Percentiles rank a stretch among this genome's conserved stretches.
Conservation (phyloP, 179 eudicot genomes). For the Heliamphora pulchella region DNA sequence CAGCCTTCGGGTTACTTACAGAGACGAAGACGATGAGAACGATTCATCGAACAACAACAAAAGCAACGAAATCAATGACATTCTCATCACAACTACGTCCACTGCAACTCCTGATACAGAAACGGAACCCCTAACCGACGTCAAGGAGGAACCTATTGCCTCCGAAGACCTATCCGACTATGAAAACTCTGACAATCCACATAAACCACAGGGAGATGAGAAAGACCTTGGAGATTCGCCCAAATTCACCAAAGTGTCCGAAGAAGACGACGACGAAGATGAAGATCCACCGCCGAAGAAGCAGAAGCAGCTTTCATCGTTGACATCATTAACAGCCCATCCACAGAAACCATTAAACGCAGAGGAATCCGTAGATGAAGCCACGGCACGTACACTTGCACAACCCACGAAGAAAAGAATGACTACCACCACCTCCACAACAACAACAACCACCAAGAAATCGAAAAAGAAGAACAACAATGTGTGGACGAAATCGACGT, state of each 20-base stretch:
- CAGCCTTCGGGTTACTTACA: slow-evolving; percentile 34
- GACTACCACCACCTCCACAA: neutral
- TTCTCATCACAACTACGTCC: neutral
- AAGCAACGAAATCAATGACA: neutral
- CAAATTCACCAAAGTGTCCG: slow-evolving; percentile 20
- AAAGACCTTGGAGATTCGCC: slow-evolving; percentile 23
- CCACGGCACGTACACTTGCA: neutral
- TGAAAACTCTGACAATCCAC: no score
- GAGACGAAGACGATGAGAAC: slow-evolving; percentile 7
- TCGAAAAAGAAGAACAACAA: slow-evolving; percentile 55
- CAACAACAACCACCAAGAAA: slow-evolving; percentile 24
- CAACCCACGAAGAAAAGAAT: neutral
- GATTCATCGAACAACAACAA: neutral
- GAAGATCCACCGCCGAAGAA: slow-evolving; percentile 34
- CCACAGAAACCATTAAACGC: neutral
- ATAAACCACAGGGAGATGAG: neutral
- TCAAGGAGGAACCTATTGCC: slow-evolving; percentile 29
- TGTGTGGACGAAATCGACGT: slow-evolving; percentile 60
- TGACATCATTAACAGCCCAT: slow-evolving; percentile 2
- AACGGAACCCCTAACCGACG: slow-evolving; percentile 12
- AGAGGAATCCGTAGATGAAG: neutral
- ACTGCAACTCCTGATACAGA: slow-evolving; percentile 21
- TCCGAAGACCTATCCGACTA: slow-evolving; percentile 37
- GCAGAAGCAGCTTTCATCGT: slow-evolving; percentile 32
- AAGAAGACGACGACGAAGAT: slow-evolving; percentile 23